A percentile compares a stretch with the other conserved stretches of the same genome.
These are phyloP conservation scores for Coix lacrymajobi DNA, from an alignment of 176 grass and related monocot genomes.

Conservation along the genomic window DNA sequence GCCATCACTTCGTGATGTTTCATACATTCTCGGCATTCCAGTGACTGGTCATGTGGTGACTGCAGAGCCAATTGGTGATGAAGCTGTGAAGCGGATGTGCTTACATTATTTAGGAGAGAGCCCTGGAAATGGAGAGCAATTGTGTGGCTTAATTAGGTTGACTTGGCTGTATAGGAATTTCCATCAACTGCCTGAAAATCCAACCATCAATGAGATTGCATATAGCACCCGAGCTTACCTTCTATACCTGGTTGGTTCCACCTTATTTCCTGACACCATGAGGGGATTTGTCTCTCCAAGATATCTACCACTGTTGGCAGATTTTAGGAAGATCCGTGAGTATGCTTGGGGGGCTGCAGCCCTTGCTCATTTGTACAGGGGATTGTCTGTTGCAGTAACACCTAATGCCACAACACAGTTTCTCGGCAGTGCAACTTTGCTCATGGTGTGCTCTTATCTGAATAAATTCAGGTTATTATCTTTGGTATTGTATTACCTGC, in stretches of 20 bases:
- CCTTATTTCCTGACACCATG: slow-evolving; percentile 60
- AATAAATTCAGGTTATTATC: neutral
- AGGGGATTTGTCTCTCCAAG: slow-evolving; percentile 58
- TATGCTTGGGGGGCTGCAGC: slow-evolving; percentile 59
- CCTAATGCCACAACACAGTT: slow-evolving; percentile 58
- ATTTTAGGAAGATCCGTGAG: slow-evolving; percentile 53
- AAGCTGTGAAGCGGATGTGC: slow-evolving; percentile 53
- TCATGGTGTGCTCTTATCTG: slow-evolving; percentile 42
- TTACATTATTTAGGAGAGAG: slow-evolving; percentile 48
- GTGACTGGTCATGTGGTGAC: slow-evolving; percentile 54
- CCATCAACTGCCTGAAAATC: slow-evolving; percentile 46
- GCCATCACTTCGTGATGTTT: slow-evolving; percentile 51
- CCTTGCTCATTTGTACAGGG: slow-evolving; percentile 57
- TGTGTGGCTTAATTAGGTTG: slow-evolving; percentile 59
- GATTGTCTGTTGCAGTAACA: slow-evolving; percentile 58
- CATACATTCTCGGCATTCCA: slow-evolving; percentile 58
- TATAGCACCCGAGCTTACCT: slow-evolving; percentile 58
- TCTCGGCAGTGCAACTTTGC: slow-evolving; percentile 53
- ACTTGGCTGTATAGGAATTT: slow-evolving; percentile 61
- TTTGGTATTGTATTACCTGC: slow-evolving; percentile 3
- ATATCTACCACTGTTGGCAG: slow-evolving; percentile 43
- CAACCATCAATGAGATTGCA: slow-evolving; percentile 40
- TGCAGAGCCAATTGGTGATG: slow-evolving; percentile 45
- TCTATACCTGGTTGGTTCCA: slow-evolving; percentile 55
- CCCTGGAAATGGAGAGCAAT: slow-evolving; percentile 50